Base-by-base conservation (phyloP, 1,284 basidiomycete genomes). In the Ceratobasidium sp. region DNA sequence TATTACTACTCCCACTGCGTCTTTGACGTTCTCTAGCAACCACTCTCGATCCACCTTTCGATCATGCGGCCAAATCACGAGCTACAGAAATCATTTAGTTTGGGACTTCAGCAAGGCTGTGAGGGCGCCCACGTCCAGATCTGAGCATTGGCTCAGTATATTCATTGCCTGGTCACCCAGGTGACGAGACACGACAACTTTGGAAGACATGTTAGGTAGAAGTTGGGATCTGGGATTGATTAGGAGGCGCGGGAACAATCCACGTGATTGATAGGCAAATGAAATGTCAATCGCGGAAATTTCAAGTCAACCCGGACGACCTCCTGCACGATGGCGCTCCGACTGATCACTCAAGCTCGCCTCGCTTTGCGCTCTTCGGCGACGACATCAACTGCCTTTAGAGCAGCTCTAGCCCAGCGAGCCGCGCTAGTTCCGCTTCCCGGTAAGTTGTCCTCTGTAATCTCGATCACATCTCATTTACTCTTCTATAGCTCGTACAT, bases 41-140 rank as follows among this genome's bases (percentile, higher is more conserved):
- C 97, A 99, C 33, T 88, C 83, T 18, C 94, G 88, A 42, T 91
- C 88, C 73, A 92, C 94, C 6, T 86, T 84, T 0, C 88, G 84
- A 82, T 95, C 91, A 79, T 94, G 88, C 0, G 90, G 89, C 92
- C 95, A 97, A 1, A 90, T 80, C 6, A 96, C 89, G 51, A 94
- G 83, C 92, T 94, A 51, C 23, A 51, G 18, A 13, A 9, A 49
- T 33, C 39, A 6, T 46, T 20, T 69, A 68, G 28, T n/a, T n/a
- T n/a, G n/a, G n/a, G 7, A 20, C 71, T 68, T 9, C 67, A 58
- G 4, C 82, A 26, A 23, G 2, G 53, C 7, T 6, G 3, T 9
- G 9, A 4, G 44, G 33, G 49, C 87, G 3, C 53, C 2, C 49
- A 77, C 84, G 86, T 86, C 55, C 0, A 78, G 44, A 13, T 66